Conservation (phyloP, 1,139 yeast species). For the Taphrina flavorubra region DNA sequence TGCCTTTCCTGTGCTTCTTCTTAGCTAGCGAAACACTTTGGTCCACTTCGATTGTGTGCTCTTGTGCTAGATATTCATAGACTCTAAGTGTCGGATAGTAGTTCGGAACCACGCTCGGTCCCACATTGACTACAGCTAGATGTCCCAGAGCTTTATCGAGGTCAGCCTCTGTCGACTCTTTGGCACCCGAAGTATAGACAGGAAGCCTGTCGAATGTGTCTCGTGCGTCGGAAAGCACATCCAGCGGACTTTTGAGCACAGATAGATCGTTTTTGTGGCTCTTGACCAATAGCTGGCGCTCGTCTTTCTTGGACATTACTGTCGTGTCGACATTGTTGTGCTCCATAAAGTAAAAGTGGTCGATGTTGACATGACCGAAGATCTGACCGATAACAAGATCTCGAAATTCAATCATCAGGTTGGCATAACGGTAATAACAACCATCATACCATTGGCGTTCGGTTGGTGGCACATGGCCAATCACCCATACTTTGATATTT, state of each 20-base stretch:
- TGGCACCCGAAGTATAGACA: slow-evolving; percentile 42
- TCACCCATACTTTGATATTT: slow-evolving; percentile 80
- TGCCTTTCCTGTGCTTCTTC: slow-evolving; percentile 44
- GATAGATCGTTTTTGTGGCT: not conserved
- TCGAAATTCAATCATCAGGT: slow-evolving; percentile 80
- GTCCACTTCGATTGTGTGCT: slow-evolving; percentile 48
- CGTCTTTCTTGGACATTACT: not conserved
- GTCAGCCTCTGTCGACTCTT: slow-evolving; percentile 27
- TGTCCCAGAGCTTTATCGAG: slow-evolving; percentile 56
- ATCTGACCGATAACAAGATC: slow-evolving; percentile 82
- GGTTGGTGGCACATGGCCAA: slow-evolving; percentile 88
- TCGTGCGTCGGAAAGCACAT: slow-evolving; percentile 47
- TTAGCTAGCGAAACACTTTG: slow-evolving; percentile 43
- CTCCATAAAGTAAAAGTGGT: slow-evolving; percentile 80
- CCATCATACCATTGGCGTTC: slow-evolving; percentile 74
- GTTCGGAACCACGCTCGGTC: slow-evolving; percentile 82
- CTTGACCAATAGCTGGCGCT: slow-evolving; percentile 20
- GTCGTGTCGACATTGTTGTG: slow-evolving; percentile 58
- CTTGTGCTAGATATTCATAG: slow-evolving; percentile 67
- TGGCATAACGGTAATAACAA: slow-evolving; percentile 73
- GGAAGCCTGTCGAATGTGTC: slow-evolving; percentile 39
- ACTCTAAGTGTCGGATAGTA: slow-evolving; percentile 81
- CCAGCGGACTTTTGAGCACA: slow-evolving; percentile 30
- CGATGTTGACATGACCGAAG: slow-evolving; percentile 88
- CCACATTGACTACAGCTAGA: slow-evolving; percentile 71